A percentile compares a stretch with the other conserved stretches of the same genome.
Evolutionary conservation across 192 early-diverging fungal species (phyloP).

Genomic region (Backusella tarrabulga): DNA sequence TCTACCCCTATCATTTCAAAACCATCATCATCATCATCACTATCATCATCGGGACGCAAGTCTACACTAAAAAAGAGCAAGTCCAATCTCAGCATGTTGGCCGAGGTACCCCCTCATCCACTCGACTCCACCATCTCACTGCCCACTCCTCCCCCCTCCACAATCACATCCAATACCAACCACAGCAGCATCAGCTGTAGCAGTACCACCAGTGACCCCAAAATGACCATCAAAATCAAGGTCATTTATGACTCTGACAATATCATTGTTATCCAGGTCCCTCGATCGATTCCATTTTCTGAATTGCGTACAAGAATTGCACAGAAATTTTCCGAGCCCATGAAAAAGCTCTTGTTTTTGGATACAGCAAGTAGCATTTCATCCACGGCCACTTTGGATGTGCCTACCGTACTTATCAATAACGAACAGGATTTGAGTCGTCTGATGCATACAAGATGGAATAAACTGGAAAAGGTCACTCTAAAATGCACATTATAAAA

Average conservation of each 20-base stretch:
- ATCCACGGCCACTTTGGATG: not conserved
- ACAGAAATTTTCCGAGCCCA: slow-evolving; percentile 23
- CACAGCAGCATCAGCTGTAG: not conserved
- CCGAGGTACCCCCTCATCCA: not conserved
- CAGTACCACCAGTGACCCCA: not conserved
- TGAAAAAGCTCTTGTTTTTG: slow-evolving; percentile 3
- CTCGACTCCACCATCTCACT: not conserved
- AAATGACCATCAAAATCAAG: slow-evolving; percentile 18
- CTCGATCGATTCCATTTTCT: slow-evolving; percentile 19
- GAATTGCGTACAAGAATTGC: slow-evolving; percentile 19
- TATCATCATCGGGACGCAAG: not conserved
- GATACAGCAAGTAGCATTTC: not conserved
- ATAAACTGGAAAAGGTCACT: slow-evolving; percentile 15
- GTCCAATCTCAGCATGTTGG: not conserved
- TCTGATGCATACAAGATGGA: slow-evolving; percentile 19
- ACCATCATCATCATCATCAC: not conserved
- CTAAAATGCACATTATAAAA: slow-evolving; percentile 8
- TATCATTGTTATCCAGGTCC: slow-evolving; percentile 30
- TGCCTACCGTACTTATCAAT: not conserved
- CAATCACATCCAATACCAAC: not conserved
- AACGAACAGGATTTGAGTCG: slow-evolving; percentile 2
- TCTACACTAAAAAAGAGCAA: not conserved
- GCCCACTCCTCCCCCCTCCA: not conserved
- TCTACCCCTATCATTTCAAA: slow-evolving; percentile 12
- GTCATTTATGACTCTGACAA: slow-evolving; percentile 28